These are phyloP conservation scores for Penicillium bialowiezense DNA, from an alignment of 495 filamentous ascomycete genomes.

Conservation along the genomic window DNA sequence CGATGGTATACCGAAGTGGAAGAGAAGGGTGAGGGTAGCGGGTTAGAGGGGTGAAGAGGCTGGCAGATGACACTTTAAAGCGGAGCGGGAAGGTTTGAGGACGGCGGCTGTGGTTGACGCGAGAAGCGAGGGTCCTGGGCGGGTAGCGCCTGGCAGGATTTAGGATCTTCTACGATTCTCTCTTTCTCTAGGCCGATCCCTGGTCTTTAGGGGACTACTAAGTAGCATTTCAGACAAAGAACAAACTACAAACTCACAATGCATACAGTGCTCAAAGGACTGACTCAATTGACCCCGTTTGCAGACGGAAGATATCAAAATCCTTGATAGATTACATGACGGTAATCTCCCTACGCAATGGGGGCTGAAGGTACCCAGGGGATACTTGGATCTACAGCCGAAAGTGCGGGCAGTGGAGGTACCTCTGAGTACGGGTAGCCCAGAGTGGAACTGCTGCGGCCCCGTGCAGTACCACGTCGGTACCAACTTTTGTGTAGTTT, in stretches of 20 bases:
- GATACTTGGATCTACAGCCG: slow-evolving; percentile 12
- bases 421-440: slow-evolving; percentile 10
- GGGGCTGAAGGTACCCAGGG: neutral
- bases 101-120: slow-evolving; percentile 37
- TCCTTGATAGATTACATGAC: neutral
- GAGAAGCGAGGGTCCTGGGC: slow-evolving; percentile 40
- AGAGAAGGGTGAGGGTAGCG: slow-evolving; percentile 8
- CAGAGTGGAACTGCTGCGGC: neutral
- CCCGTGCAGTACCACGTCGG: neutral
- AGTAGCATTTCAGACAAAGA: too few relatives aligned
- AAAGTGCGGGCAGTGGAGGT: slow-evolving; percentile 8
- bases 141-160: slow-evolving; percentile 28
- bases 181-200: too few relatives aligned
- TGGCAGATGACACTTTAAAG: slow-evolving; percentile 25
- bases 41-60: slow-evolving; percentile 20
- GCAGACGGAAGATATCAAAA: too few relatives aligned
- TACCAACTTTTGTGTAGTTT: too few relatives aligned
- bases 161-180: neutral
- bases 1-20: slow-evolving; percentile 7
- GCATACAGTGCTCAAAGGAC: too few relatives aligned
- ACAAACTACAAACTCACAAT: too few relatives aligned
- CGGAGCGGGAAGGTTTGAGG: slow-evolving; percentile 31
- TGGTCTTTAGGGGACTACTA: too few relatives aligned
- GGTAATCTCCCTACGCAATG: neutral
- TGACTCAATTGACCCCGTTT: too few relatives aligned